These are phyloP conservation scores for Penicillium arizonense DNA, from an alignment of 495 filamentous ascomycete species.

Conservation along the genomic window DNA sequence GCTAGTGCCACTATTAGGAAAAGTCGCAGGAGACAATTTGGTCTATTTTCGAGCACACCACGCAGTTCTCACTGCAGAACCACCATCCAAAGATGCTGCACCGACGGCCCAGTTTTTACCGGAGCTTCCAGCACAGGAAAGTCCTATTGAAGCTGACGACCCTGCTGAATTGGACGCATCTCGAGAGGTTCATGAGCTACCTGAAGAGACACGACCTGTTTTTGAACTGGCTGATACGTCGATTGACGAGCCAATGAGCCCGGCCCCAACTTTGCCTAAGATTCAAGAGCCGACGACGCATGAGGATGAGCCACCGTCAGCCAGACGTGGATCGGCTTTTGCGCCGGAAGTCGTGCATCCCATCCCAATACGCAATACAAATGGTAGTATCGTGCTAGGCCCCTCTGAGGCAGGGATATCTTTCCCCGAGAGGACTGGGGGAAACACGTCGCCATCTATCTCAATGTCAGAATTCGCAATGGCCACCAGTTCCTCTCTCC, in stretches of 20 bases:
- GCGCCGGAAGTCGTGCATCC: conserved; percentile 41
- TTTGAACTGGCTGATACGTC: conserved; percentile 47
- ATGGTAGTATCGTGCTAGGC: conserved; percentile 4
- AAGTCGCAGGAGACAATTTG: conserved; percentile 44
- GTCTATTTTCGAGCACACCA: conserved; percentile 58
- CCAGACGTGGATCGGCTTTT: conserved; percentile 42
- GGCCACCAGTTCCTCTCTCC: background rate
- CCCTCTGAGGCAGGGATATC: conserved; percentile 11
- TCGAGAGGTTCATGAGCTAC: conserved; percentile 47
- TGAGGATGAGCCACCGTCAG: conserved; percentile 29
- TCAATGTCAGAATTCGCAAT: conserved; percentile 11
- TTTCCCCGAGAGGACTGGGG: background rate
- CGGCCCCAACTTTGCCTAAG: background rate
- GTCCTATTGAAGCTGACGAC: conserved; percentile 21
- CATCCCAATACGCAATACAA: conserved; percentile 1
- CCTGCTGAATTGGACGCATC: conserved; percentile 37
- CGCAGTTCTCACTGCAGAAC: conserved; percentile 51
- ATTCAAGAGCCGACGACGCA: background rate
- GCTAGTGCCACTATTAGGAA: conserved; percentile 49
- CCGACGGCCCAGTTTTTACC: conserved; percentile 27
- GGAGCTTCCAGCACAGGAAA: conserved; percentile 33
- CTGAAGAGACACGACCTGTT: conserved; percentile 27
- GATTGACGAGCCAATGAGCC: conserved; percentile 11
- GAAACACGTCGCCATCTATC: conserved; percentile 5
- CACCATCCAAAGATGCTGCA: conserved; percentile 31